Conservation (phyloP, 2,329 filamentous ascomycete species). For the Diaporthe ilicicola region DNA sequence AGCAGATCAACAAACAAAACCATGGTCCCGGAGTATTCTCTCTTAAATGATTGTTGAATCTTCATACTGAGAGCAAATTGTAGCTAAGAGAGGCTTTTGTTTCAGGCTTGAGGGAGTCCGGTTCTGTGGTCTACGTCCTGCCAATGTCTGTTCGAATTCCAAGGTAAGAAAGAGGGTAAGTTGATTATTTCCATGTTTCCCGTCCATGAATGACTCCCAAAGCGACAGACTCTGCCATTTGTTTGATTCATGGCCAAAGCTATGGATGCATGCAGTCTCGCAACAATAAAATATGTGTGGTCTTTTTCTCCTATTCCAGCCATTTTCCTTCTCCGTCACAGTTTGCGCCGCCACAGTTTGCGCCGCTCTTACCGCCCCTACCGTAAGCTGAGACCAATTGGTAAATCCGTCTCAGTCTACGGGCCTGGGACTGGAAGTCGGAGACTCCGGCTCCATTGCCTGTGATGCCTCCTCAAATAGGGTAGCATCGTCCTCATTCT, state of each 20-base stretch:
- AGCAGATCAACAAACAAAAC: background rate
- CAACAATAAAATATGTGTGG: background rate
- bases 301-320: background rate
- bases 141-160: background rate
- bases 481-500: conserved; percentile 55
- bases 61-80: background rate
- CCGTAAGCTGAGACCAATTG: background rate
- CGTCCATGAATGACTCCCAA: background rate
- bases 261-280: background rate
- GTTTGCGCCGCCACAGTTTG: background rate
- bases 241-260: background rate
- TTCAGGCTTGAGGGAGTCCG: too few relatives aligned
- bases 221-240: background rate
- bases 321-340: background rate
- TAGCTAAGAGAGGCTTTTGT: background rate
- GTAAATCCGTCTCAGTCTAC: background rate
- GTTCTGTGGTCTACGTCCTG: background rate
- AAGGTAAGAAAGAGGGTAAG: background rate
- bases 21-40: too few relatives aligned
- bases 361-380: background rate
- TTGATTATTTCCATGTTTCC: background rate
- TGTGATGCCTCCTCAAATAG: conserved; percentile 43
- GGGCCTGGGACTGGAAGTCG: background rate
- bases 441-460: conserved; percentile 2
- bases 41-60: background rate